These are phyloP conservation scores for Nicotiana tabacum DNA, from an alignment of 257 asterid genomes.

Conservation along the genomic window DNA sequence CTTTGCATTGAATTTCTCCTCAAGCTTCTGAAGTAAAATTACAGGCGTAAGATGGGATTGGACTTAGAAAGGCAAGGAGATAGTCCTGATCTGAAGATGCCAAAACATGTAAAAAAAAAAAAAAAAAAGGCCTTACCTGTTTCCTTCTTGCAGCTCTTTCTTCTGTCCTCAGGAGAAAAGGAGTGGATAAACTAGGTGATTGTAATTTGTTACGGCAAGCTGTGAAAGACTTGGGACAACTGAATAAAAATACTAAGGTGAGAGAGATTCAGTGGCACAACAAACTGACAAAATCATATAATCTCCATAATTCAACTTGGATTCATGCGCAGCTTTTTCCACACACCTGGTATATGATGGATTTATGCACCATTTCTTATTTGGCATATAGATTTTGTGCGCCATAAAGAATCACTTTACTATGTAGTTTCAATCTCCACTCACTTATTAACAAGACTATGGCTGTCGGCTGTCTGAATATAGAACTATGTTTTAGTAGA, in stretches of 20 bases:
- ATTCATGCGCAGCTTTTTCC: neutral
- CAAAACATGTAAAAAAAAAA: neutral
- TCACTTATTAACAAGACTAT: neutral
- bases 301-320: neutral
- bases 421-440: neutral
- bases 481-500: neutral
- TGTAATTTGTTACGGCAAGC: conserved; percentile 66
- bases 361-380: neutral
- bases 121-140: conserved; percentile 46
- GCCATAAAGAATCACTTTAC: neutral
- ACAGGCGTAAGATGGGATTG: neutral
- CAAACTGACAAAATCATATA: neutral
- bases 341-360: neutral
- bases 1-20: conserved; percentile 69
- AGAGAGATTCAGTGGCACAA: neutral
- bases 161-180: conserved; percentile 71
- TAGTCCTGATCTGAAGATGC: neutral
- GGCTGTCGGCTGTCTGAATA: neutral
- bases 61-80: neutral
- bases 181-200: conserved; percentile 66
- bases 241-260: conserved; percentile 2
- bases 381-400: neutral
- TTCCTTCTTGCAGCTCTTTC: conserved; percentile 87
- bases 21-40: conserved; percentile 57
- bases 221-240: conserved; percentile 58